Evolutionary conservation across 495 filamentous ascomycete species (phyloP).

Genomic region (Hyaloscypha variabilis): DNA sequence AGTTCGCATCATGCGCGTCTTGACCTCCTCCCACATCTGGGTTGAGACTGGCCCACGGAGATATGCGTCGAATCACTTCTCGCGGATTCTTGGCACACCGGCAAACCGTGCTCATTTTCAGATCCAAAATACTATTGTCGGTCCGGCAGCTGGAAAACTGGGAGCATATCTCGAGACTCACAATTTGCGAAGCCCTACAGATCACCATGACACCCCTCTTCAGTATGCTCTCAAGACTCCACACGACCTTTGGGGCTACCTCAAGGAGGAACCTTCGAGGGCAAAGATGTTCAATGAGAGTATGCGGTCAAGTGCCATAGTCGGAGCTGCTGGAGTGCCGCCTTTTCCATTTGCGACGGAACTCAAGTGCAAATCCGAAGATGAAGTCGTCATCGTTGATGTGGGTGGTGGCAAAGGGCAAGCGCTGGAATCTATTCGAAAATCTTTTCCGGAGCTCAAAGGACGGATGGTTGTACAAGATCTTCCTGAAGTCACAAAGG

Average conservation of each 20-base stretch:
- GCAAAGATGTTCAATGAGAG: conserved; percentile 23
- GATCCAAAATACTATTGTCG: conserved; percentile 5
- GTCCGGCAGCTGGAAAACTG: not conserved
- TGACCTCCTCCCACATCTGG: conserved; percentile 12
- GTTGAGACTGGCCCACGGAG: conserved; percentile 3
- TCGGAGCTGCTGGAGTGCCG: not conserved
- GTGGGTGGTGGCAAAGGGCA: conserved; percentile 33
- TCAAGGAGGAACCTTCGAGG: conserved; percentile 17
- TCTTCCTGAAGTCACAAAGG: conserved; percentile 41
- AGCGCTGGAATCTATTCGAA: conserved; percentile 1
- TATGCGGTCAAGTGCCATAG: conserved; percentile 20
- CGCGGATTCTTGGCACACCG: not conserved
- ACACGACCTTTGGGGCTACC: conserved; percentile 12
- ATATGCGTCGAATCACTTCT: conserved; percentile 3
- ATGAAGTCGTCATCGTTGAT: conserved; percentile 26
- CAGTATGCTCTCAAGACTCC: conserved; percentile 14
- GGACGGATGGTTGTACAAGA: conserved; percentile 55
- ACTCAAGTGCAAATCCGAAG: conserved; percentile 11
- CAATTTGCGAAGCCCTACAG: conserved; percentile 7
- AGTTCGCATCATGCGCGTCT: conserved; percentile 17
- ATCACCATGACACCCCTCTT: conserved; percentile 11
- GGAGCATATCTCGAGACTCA: conserved; percentile 9
- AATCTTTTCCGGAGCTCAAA: not conserved
- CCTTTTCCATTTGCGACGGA: conserved; percentile 4
- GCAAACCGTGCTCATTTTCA: conserved; percentile 12